phyloP scores from a whole-genome alignment of 225 moss, liverwort and hornwort species.

The Takakia lepidozioides region DNA sequence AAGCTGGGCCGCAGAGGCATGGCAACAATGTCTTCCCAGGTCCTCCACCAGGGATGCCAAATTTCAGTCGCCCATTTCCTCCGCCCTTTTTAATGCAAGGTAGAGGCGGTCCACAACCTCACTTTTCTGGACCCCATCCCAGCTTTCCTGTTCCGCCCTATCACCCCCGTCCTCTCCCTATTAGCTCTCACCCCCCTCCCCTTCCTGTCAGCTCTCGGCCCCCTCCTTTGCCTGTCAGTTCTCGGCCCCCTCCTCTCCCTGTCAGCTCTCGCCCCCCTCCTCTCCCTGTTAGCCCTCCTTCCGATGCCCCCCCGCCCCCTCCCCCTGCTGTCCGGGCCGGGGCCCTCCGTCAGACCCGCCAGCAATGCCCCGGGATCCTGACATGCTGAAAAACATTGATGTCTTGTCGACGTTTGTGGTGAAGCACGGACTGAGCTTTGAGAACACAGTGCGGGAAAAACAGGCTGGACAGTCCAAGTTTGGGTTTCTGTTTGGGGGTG shows the following conservation, averaged over 20 bases:
- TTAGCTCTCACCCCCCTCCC: conserved; percentile 25
- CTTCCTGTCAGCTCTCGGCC: conserved; percentile 21
- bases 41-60: too few species aligned
- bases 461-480: conserved; percentile 48
- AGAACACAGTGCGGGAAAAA: conserved; percentile 41
- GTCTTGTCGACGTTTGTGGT: conserved; percentile 37
- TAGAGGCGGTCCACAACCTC: conserved; percentile 19
- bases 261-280: conserved; percentile 14
- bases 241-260: conserved; percentile 26
- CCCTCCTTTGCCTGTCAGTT: conserved; percentile 16
- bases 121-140: conserved; percentile 29
- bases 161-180: conserved; percentile 7
- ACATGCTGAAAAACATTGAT: conserved; percentile 73
- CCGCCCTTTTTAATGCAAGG: conserved; percentile 24
- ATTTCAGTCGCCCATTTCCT: conserved; percentile 17
- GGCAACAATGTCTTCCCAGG: too few species aligned
- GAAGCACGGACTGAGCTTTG: conserved; percentile 44
- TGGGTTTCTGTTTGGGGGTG: conserved; percentile 59
- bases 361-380: conserved; percentile 38
- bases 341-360: conserved; percentile 20
- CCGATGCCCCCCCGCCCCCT: conserved; percentile 2
- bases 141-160: conserved; percentile 24
- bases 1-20: too few species aligned
- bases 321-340: neutral
- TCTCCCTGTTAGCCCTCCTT: conserved; percentile 1